Evolutionary conservation across 805 yeast species (phyloP).

Genomic region (Pichia sporocuriosa): DNA sequence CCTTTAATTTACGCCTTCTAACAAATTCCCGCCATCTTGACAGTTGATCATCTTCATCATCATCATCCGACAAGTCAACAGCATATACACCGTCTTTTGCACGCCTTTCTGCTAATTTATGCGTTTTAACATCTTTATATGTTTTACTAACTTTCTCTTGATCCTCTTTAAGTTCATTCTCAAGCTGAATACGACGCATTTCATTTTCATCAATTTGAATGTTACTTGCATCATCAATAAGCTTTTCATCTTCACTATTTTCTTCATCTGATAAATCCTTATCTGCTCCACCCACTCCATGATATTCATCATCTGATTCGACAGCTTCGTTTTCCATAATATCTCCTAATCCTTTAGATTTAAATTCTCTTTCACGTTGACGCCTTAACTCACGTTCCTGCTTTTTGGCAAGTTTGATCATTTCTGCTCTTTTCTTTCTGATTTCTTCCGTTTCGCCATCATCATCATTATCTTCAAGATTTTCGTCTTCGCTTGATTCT

Average conservation of each 20-base stretch:
- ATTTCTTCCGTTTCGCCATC: constrained; percentile 35
- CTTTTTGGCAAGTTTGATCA: constrained; percentile 21
- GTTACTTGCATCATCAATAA: constrained; percentile 66
- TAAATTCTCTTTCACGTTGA: constrained; percentile 44
- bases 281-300: constrained; percentile 70
- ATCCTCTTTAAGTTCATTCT: constrained; percentile 57
- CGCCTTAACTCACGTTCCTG: constrained; percentile 20
- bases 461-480: constrained; percentile 17
- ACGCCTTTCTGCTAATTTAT: constrained; percentile 55
- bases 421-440: constrained; percentile 23
- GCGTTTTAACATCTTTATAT: constrained; percentile 64
- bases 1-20: constrained; percentile 12
- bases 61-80: constrained; percentile 68
- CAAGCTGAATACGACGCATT: constrained; percentile 49
- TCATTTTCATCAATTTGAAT: constrained; percentile 51
- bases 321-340: constrained; percentile 79
- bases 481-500: constrained; percentile 26
- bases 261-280: constrained; percentile 52
- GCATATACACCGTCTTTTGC: constrained; percentile 48
- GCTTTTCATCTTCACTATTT: constrained; percentile 68
- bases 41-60: constrained; percentile 32
- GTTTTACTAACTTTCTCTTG: constrained; percentile 57
- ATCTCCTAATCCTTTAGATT: constrained; percentile 47
- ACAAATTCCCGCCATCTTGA: constrained; percentile 7
- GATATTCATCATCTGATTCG: constrained; percentile 87